phyloP scores from a whole-genome alignment of 164 flowering plant genomes.

The Umbilicus rupestris region DNA sequence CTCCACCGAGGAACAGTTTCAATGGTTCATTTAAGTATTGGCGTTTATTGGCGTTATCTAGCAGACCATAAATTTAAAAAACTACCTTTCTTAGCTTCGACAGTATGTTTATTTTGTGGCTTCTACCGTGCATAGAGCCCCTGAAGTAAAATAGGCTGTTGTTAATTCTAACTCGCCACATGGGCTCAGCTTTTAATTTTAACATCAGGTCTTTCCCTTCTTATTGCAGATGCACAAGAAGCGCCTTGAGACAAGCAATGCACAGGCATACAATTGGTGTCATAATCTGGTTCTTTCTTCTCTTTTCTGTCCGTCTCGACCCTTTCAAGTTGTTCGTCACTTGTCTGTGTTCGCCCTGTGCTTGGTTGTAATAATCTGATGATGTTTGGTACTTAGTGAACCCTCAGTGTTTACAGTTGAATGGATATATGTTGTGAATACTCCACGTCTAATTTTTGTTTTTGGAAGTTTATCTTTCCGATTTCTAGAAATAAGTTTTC shows the following conservation, averaged over 20 bases:
- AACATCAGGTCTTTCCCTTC: neutral
- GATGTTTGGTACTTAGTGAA: neutral
- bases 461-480: no score
- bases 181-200: neutral
- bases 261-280: neutral
- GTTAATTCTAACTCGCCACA: neutral
- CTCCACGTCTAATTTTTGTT: neutral
- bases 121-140: neutral
- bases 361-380: neutral
- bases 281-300: neutral
- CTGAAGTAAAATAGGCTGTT: neutral
- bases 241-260: neutral
- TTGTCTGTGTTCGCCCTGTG: neutral
- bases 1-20: neutral
- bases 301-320: neutral
- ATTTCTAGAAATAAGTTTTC: no score
- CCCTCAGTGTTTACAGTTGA: neutral
- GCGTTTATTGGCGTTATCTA: neutral
- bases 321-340: neutral
- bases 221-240: conserved; percentile 1
- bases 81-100: neutral
- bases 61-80: neutral
- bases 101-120: neutral
- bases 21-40: neutral
- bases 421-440: neutral